Evolutionary conservation across 371 early-diverging fungal species (phyloP), one percentile per base, ranked within the genome.

Genomic region (Catenaria anguillulae): DNA sequence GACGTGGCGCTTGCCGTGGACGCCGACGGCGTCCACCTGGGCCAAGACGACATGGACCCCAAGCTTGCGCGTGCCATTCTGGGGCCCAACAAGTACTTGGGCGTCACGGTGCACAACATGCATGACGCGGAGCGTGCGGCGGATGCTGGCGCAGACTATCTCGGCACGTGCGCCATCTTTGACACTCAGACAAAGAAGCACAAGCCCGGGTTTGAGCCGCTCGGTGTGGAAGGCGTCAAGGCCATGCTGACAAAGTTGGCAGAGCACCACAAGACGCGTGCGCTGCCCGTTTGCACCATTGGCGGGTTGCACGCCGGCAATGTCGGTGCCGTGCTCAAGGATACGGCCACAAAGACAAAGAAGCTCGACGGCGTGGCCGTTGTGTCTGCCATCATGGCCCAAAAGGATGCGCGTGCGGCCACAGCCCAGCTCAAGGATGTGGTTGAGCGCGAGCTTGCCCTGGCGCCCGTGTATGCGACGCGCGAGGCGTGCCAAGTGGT

Each of bases 1-100:
- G 88, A 89, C 59, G 84, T 91, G 21, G 91, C 89, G 0, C 68
- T 84, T 56, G 89, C 88, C 0, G 75, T 85, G 23, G 85, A 84
- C 63, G 87, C 88, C 17, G 91, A 86, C 61, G 86, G 86, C 48
- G 85, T 87, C 12, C 91, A 91, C 64, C 80, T 91, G 55, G 91
- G 91, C 23, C 91, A 91, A 68, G 84, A 85, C 60, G 91, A 91
- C 62, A 84, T 88, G 75, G 77, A 85, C 0, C 65, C 87, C 29
- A 54, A 42, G 8, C 71, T 73, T 34, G 91, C 86, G 3, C 78
- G 89, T 15, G 61, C 66, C 33, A 63, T 88, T 4, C 73, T 90
- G 5, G 89, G 89, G 2, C 75, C 77, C 26, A 63, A 77, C 61
- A 88, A 85, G 70, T 83, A 87, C 60, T 80, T 90, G 63, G 91